phyloP scores from a whole-genome alignment of 2,329 filamentous ascomycete genomes.

The Teratosphaeria viscida region DNA sequence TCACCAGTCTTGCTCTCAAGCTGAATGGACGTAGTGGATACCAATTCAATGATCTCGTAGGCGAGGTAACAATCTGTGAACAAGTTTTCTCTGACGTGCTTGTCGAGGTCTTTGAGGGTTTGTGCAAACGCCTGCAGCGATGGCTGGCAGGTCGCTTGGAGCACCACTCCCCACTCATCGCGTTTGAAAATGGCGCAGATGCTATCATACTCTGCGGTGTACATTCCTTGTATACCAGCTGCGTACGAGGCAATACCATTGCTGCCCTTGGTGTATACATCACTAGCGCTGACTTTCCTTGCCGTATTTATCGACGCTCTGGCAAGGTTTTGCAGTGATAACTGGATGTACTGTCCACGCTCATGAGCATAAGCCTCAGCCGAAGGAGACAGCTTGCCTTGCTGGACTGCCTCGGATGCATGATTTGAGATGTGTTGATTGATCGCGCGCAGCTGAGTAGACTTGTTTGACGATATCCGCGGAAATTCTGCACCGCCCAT shows the following conservation, averaged over 20 bases:
- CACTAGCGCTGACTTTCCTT: conserved; percentile 61
- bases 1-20: conserved; percentile 77
- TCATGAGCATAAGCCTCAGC: conserved; percentile 77
- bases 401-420: conserved; percentile 15
- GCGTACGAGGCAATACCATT: conserved; percentile 89
- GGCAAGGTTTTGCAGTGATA: conserved; percentile 74
- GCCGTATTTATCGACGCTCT: conserved; percentile 71
- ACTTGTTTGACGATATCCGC: conserved; percentile 62
- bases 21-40: conserved; percentile 66
- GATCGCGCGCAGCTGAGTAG: conserved; percentile 66
- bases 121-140: conserved; percentile 73
- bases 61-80: conserved; percentile 88
- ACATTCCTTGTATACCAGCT: conserved; percentile 75
- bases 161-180: conserved; percentile 72
- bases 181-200: conserved; percentile 77
- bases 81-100: conserved; percentile 76
- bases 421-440: conserved; percentile 42
- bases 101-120: conserved; percentile 79
- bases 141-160: conserved; percentile 67
- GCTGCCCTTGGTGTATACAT: conserved; percentile 75
- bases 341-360: conserved; percentile 74
- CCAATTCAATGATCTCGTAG: conserved; percentile 88
- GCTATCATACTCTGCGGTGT: conserved; percentile 81
- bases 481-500: conserved; percentile 75
- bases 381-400: conserved; percentile 40